A percentile compares a stretch with the other conserved stretches of the same genome.
Evolutionary conservation across 352 stramenopile species (phyloP).

Genomic region (Phytophthora chlamydospora): DNA sequence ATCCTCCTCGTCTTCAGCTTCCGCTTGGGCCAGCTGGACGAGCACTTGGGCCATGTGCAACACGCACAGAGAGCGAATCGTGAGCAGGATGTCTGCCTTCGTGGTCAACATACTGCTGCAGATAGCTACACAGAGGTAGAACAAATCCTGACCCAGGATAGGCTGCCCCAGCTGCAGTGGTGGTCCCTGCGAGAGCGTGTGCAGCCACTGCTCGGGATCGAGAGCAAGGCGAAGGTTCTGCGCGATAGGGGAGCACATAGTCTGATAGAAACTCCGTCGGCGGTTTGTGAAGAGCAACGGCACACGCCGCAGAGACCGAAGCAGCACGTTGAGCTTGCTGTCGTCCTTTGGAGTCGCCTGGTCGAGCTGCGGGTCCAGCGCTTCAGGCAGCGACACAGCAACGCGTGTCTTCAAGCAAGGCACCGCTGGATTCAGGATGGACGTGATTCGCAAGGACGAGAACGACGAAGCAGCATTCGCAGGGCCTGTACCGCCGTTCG

Average conservation of each 20-base stretch:
- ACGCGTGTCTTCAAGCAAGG: conserved; percentile 66
- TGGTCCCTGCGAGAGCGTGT: conserved; percentile 47
- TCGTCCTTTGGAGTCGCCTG: conserved; percentile 79
- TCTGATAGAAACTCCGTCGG: conserved; percentile 55
- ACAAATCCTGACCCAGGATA: conserved; percentile 76
- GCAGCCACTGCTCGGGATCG: conserved; percentile 53
- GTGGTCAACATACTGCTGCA: conserved; percentile 81
- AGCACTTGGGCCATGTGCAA: conserved; percentile 84
- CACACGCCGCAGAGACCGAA: conserved; percentile 63
- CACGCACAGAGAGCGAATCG: conserved; percentile 77
- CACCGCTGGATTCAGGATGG: conserved; percentile 57
- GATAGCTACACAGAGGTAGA: conserved; percentile 75
- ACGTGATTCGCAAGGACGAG: conserved; percentile 74
- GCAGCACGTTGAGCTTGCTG: conserved; percentile 73
- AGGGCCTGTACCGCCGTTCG: conserved; percentile 13
- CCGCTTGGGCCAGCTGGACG: conserved; percentile 61
- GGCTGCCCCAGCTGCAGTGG: conserved; percentile 64
- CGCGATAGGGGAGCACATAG: conserved; percentile 55
- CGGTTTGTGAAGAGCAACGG: conserved; percentile 63
- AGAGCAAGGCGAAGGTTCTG: conserved; percentile 55
- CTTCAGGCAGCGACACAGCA: conserved; percentile 70
- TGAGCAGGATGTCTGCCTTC: conserved; percentile 82
- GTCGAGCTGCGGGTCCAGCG: conserved; percentile 69
- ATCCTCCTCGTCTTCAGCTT: conserved; percentile 65
- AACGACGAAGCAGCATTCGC: conserved; percentile 48